Conservation (phyloP, 176 grass and related monocot species). For the Cocos nucifera region DNA sequence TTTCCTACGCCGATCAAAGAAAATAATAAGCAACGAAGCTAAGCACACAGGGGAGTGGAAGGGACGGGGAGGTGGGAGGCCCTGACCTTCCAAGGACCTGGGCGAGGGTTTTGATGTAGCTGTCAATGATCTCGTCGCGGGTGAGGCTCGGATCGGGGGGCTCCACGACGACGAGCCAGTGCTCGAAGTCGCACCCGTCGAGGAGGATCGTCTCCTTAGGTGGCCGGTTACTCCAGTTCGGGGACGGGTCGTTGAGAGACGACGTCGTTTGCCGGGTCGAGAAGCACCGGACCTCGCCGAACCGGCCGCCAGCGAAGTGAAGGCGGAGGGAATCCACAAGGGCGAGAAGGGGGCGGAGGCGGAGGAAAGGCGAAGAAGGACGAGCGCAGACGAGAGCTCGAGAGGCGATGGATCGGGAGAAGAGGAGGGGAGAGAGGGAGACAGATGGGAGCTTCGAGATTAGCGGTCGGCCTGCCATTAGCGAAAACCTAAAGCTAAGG, state of each 20-base stretch:
- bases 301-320: not conserved
- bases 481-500: no score
- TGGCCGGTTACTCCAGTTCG: conserved; percentile 72
- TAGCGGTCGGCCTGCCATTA: no score
- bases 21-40: not conserved
- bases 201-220: conserved; percentile 80
- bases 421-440: conserved; percentile 1
- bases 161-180: conserved; percentile 86
- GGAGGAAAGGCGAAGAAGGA: not conserved
- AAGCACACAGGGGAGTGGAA: not conserved
- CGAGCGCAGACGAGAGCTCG: conserved; percentile 5
- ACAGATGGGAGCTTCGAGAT: conserved; percentile 7
- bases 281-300: conserved; percentile 12
- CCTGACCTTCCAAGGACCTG: conserved; percentile 58
- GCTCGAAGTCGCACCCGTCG: conserved; percentile 85
- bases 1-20: no score
- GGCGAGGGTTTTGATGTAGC: conserved; percentile 78
- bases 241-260: conserved; percentile 53
- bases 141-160: conserved; percentile 48
- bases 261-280: conserved; percentile 51
- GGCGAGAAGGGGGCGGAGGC: conserved; percentile 17
- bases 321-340: not conserved
- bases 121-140: conserved; percentile 79
- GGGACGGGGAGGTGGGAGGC: not conserved
- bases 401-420: conserved; percentile 9